Evolutionary conservation across 2,329 filamentous ascomycete genomes (phyloP), one percentile per base, ranked within the genome.

Genomic region (Aspergillus quadrilineatus): DNA sequence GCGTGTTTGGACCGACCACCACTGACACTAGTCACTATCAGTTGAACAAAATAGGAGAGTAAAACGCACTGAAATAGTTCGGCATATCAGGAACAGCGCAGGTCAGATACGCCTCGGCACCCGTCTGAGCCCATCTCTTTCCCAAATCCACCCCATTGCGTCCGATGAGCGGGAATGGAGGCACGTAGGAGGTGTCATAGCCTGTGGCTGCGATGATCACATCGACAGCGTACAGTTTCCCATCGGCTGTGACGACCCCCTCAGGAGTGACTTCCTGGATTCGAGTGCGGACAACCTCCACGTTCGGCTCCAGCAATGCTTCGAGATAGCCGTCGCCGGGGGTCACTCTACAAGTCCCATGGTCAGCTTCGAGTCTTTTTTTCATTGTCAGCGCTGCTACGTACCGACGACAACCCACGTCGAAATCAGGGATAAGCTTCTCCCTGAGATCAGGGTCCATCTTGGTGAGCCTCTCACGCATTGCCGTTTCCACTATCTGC

Each of bases 1-100:
- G 80, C 2, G 75, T 78, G 65, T 80, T 80, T 50, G 80, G 81
- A 3, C 81, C 80, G 34, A 82, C 69, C 63, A 82, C 55, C 45
- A 57, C 53, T 59, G 22, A 17, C 17, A 41, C n/a, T 26, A 30
- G 48, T 43, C 22, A 41, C 3, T 30, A 17, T 3, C n/a, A 6
- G 7, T 4, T n/a, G 15, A 22, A 12, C 3, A 22, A 14, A 6
- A 2, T 17, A 14, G 17, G 22, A 30, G 3, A 9, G 2, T 4
- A 4, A 43, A 22, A n/a, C 50, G 22, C 28, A 56, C 54, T 57
- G 36, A 57, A 57, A 44, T 53, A 39, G n/a, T 61, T 82, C 6
- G 75, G 62, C 17, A 64, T 57, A 4, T 51, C 29, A 1, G 59
- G 44, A 4, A 53, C 57, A 2, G 60, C 57, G 10, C 68, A 50